Percentiles rank a stretch among this genome's conserved stretches.
Evolutionary conservation across 306 rosid species (phyloP).

Genomic region (Quercus berberidifolia): DNA sequence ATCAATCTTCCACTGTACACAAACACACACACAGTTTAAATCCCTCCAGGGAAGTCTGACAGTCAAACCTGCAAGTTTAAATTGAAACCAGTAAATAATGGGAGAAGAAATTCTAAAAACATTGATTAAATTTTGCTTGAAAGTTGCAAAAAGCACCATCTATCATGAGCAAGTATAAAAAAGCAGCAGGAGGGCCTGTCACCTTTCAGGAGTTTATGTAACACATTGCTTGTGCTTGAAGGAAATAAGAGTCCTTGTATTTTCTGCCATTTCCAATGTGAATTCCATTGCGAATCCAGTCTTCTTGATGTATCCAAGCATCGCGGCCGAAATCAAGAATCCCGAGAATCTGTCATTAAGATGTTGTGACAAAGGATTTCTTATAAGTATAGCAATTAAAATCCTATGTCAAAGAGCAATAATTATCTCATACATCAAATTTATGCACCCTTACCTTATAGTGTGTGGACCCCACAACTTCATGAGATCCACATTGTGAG

Average conservation of each 20-base stretch:
- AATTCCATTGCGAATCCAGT: slow-evolving; percentile 78
- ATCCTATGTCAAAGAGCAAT: neutral
- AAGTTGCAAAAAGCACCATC: neutral
- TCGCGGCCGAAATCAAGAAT: slow-evolving; percentile 86
- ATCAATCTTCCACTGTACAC: neutral
- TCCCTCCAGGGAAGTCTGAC: neutral
- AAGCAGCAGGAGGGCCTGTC: neutral
- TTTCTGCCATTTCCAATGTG: slow-evolving; percentile 68
- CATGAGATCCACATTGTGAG: too few species aligned
- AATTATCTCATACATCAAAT: too few species aligned
- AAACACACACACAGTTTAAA: neutral
- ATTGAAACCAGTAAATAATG: neutral
- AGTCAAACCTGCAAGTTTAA: neutral
- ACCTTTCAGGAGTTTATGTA: slow-evolving; percentile 62
- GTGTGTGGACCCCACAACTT: too few species aligned
- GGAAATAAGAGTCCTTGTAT: slow-evolving; percentile 86
- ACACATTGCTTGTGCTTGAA: slow-evolving; percentile 97
- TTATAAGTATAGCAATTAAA: neutral
- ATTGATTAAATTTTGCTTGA: neutral
- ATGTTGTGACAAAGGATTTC: neutral
- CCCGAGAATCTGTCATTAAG: slow-evolving; percentile 65
- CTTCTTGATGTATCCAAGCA: slow-evolving; percentile 80
- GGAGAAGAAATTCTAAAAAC: too few species aligned
- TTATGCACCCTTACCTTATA: too few species aligned
- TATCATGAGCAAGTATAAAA: neutral